Percentiles rank a stretch among this genome's conserved stretches.
phyloP scores from a whole-genome alignment of 495 filamentous ascomycete species.

The Articulospora tetracladia region DNA sequence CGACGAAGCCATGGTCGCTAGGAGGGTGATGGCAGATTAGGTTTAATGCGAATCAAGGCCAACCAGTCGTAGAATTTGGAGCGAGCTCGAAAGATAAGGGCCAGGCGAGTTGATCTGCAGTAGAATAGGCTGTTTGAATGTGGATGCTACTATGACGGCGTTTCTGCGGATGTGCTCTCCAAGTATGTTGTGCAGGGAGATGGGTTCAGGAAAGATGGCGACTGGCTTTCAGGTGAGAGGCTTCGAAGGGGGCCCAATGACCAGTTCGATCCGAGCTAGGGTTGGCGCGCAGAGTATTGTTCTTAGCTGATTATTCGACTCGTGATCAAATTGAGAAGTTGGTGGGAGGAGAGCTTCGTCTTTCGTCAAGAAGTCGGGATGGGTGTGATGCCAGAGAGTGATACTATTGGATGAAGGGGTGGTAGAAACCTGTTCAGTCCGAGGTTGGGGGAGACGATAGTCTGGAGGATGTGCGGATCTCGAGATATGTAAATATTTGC shows the following conservation, averaged over 20 bases:
- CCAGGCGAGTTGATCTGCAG: no score
- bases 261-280: constrained; percentile 15
- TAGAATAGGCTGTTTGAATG: neutral
- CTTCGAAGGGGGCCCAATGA: constrained; percentile 34
- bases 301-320: constrained; percentile 15
- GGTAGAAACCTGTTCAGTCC: neutral
- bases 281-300: neutral
- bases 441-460: neutral
- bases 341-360: constrained; percentile 1
- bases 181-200: constrained; percentile 30
- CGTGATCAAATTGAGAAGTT: constrained; percentile 21
- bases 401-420: constrained; percentile 13
- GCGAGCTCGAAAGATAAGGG: no score
- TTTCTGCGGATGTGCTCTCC: constrained; percentile 12
- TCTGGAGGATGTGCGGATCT: neutral
- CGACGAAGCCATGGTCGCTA: constrained; percentile 71
- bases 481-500: constrained; percentile 4
- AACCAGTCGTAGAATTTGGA: constrained; percentile 5
- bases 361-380: constrained; percentile 1
- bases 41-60: neutral
- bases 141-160: neutral
- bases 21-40: constrained; percentile 2
- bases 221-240: constrained; percentile 11
- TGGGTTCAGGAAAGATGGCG: constrained; percentile 22
- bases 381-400: constrained; percentile 8